These are phyloP conservation scores for Tilletia indica DNA, from an alignment of 1,284 basidiomycete species.

Conservation along the genomic window DNA sequence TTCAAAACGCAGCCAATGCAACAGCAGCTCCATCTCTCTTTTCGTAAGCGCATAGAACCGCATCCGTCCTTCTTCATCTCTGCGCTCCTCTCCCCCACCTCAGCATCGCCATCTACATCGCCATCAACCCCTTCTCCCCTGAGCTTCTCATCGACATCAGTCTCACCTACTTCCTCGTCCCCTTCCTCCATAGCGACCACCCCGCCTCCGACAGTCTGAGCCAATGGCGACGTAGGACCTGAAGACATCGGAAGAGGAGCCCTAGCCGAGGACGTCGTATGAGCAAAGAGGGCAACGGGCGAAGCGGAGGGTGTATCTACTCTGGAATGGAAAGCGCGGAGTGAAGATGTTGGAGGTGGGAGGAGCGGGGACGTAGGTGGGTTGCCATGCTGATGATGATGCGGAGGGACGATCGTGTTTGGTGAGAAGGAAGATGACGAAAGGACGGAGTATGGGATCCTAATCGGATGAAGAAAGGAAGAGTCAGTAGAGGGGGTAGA, in stretches of 20 bases:
- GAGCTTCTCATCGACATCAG: no score
- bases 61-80: background rate
- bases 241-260: background rate
- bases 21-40: slow-evolving; percentile 1
- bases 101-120: background rate
- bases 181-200: no score
- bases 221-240: background rate
- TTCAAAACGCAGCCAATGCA: slow-evolving; percentile 4
- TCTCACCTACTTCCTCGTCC: no score
- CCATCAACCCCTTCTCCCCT: no score
- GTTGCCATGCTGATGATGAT: background rate
- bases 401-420: background rate
- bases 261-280: background rate
- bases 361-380: background rate
- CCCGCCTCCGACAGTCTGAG: background rate
- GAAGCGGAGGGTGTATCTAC: background rate
- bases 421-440: background rate
- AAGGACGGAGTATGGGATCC: background rate
- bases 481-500: background rate
- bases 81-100: background rate
- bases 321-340: background rate
- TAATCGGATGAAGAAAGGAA: background rate
- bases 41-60: slow-evolving; percentile 11
- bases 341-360: background rate
- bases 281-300: slow-evolving; percentile 4